Evolutionary conservation across 73 alveolate genomes (phyloP), one percentile per base, ranked within the genome.

Genomic region (Paramecium octaurelia): DNA sequence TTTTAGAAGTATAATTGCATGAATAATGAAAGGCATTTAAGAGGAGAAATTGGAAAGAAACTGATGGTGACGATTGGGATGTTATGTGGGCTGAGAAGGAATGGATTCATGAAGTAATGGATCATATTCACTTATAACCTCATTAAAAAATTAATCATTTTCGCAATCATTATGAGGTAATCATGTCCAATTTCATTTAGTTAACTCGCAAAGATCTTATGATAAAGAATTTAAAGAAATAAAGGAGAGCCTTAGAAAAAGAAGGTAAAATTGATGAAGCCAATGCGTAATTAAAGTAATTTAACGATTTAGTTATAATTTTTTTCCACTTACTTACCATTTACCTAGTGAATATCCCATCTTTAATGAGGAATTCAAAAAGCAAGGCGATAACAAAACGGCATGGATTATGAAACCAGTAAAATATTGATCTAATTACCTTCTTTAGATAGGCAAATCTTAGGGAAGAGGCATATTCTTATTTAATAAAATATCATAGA

Each of bases 381-480:
- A 96, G 86, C 92, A 95, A 7, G 71, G 92, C 0, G 95, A 94
- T 58, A 96, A 96, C 5, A 99, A 99, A 23, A 71, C 99, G 8
- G 98, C 98, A 73, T 99, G 99, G 99, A 99, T 99, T 48, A 99
- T 99, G 99, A 99, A 99, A 92, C 99, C 99, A 10, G 97, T 96
- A 27, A 92, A 93, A 6, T 4, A 46, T 58, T 14, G 9, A 71
- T 48, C 36, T 14, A 31, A 46, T 80, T 18, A 24, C 16, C 50
- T 64, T 64, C 0, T 7, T 12, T 64, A 92, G 95, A 94, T 95
- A n/a, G 99, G 98, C 8, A 98, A 97, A 76, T 97, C 99, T 11
- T 98, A 99, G 92, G 99, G 99, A 42, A 95, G 98, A 58, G 99
- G 99, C 31, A 99, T 99, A 46, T 99, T 99, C 96, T 94, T 99